Percentiles rank a stretch among this genome's conserved stretches.
Evolutionary conservation across 495 filamentous ascomycete species (phyloP).

Genomic region (Neurospora sp.): DNA sequence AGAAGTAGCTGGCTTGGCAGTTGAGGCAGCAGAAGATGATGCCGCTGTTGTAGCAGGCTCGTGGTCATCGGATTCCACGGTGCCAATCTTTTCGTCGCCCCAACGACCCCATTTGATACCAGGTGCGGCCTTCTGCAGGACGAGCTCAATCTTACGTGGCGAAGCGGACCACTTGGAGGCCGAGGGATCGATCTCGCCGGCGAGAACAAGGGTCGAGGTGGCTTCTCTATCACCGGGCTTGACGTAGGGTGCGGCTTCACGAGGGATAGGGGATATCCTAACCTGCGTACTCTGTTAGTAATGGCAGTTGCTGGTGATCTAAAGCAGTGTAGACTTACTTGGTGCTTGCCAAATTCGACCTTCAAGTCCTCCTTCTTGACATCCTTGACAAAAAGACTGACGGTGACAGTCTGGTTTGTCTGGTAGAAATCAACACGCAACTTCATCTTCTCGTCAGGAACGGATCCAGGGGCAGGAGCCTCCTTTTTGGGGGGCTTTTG

Average conservation of each 20-base stretch:
- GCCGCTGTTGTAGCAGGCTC: neutral
- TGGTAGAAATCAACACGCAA: slow-evolving; percentile 31
- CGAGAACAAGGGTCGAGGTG: slow-evolving; percentile 58
- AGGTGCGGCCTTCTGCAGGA: slow-evolving; percentile 53
- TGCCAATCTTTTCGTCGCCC: slow-evolving; percentile 19
- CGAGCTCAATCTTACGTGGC: slow-evolving; percentile 76
- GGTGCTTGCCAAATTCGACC: slow-evolving; percentile 15
- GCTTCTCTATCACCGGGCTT: slow-evolving; percentile 18
- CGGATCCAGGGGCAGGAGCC: slow-evolving; percentile 8
- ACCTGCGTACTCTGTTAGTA: slow-evolving; percentile 10
- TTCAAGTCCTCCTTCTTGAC: slow-evolving; percentile 22
- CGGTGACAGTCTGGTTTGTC: slow-evolving; percentile 21
- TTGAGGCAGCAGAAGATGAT: neutral
- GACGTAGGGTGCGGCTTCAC: slow-evolving; percentile 15
- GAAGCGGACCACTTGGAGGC: slow-evolving; percentile 53
- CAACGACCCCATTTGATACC: slow-evolving; percentile 65
- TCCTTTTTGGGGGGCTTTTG: slow-evolving; percentile 6
- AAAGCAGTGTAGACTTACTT: slow-evolving; percentile 11
- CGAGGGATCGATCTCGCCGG: slow-evolving; percentile 49
- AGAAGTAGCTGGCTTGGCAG: neutral
- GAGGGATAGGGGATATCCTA: slow-evolving; percentile 15
- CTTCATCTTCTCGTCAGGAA: slow-evolving; percentile 22
- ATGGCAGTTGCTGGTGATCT: neutral
- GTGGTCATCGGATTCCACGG: neutral
- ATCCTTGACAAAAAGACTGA: slow-evolving; percentile 31